Evolutionary conservation across 164 flowering plant genomes (phyloP), one percentile per base, ranked within the genome.

Genomic region (Euptelea pleiosperma): DNA sequence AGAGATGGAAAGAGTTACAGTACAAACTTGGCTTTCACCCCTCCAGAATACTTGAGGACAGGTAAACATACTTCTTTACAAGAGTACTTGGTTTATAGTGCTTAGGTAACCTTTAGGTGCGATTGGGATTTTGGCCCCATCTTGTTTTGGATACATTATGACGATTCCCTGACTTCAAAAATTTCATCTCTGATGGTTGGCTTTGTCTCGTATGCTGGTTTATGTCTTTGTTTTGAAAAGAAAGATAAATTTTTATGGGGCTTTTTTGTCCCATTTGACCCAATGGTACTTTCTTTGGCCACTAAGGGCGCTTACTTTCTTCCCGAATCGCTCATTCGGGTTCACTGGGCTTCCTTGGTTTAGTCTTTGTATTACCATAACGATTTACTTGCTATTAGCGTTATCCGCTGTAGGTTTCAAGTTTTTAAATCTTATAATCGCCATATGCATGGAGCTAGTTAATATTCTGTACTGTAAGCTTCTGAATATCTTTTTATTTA

Each of bases 1-100:
- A 68, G 81, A 63, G 84, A 77, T 58, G 81, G 79, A 25, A 79
- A 74, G 44, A 79, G 83, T 56, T 79, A 76, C 70, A 79, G 83
- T 44, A 79, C 83, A 26, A 79, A 79, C 62, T 66, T 79, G 58
- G 83, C 83, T 52, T 79, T 79, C 70, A 74, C 81, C 16, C 83
- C 81, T n/a, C 79, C 80, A 40, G 83, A 77, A 60, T 77, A 72
- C 71, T 51, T 75, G 73, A 77, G 77, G 47, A 77, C 79, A 29
- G 81, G 81, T 79, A 51, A 18, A 29, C 28, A n/a, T 18, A 28
- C 16, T 52, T 16, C 25, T 12, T 26, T 2, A 40, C 45, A 2
- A 9, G 19, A 6, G n/a, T 42, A 18, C n/a, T 42, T 4, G 6
- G n/a, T 8, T 0, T 16, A 18, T 18, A 8, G 18, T 14, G 2